Base-by-base conservation (phyloP, 148 eudicot species). In the Drosera capensis region DNA sequence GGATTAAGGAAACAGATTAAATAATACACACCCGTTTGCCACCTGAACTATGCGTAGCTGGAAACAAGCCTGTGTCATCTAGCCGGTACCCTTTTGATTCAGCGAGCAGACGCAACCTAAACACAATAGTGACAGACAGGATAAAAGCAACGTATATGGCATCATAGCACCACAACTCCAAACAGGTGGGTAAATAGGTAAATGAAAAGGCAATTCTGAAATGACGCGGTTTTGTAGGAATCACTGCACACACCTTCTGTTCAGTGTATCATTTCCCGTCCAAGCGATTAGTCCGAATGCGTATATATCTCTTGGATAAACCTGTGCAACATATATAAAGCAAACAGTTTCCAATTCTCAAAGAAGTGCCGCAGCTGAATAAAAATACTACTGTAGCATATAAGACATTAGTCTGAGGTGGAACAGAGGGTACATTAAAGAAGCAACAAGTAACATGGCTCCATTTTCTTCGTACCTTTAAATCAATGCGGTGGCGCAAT, bases 211-310 rank as follows among this genome's bases (percentile, higher is more conserved):
- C 23, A 30, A 14, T 28, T 14, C 11, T 1, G 15, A 40, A 1
- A 38, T 3, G 22, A 16, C 35, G 29, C 17, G 1, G 7, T 7
- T 14, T 14, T 39, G 8, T 39, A 39, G 7, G 16, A 17, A 5
- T 34, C 17, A 37, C 18, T 21, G 6, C 20, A 14, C 63, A 47
- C 46, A 84, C 99, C 95, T 84, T 55, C 99, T 65, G 50, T 90
- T 90, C 22, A 90, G 48, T 1, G 85, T 86, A 60, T 90, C 99
- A 63, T 90, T 90, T 57, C 99, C 99, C 6, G 99, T 90, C 99
- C 97, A 90, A 12, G 72, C 74, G 58, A 90, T 71, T 52, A 90
- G 74, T 28, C 99, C 99, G 46, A 84, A 90, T 42, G 88, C 78
- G 56, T 90, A 58, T 58, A 84, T 90, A 51, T 68, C 71, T 63